phyloP scores from a whole-genome alignment of 2,329 filamentous ascomycete species.

The Cordyceps pruinosa region DNA sequence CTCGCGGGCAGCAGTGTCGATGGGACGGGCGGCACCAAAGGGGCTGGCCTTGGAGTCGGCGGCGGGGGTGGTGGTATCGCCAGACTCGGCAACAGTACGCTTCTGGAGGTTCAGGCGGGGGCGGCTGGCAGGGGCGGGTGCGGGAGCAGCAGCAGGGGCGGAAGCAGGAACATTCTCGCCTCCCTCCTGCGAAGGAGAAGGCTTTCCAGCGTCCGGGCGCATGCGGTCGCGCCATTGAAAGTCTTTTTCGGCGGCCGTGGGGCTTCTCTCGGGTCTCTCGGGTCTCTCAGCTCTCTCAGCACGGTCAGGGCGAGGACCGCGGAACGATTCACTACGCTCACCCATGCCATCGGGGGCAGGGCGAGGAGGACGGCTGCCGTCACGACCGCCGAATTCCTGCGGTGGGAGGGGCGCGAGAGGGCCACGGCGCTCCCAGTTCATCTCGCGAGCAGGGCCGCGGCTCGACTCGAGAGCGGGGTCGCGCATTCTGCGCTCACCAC shows the following conservation, averaged over 20 bases:
- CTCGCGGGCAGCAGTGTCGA: constrained; percentile 86
- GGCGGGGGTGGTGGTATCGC: constrained; percentile 45
- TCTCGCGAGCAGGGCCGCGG: constrained; percentile 52
- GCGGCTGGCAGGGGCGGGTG: constrained; percentile 51
- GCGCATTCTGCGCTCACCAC: constrained; percentile 55
- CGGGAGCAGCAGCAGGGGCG: constrained; percentile 55
- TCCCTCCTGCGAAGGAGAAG: constrained; percentile 62
- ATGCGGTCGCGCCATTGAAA: constrained; percentile 89
- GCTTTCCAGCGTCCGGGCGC: constrained; percentile 66
- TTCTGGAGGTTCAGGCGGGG: constrained; percentile 85
- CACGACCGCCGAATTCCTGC: constrained; percentile 46
- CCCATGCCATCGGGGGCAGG: constrained; percentile 46
- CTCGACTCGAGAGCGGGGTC: constrained; percentile 54
- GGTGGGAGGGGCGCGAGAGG: constrained; percentile 68
- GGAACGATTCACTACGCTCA: constrained; percentile 49
- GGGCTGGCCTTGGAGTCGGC: constrained; percentile 80
- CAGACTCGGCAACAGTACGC: constrained; percentile 75
- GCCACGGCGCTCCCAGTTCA: constrained; percentile 92
- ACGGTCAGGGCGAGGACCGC: constrained; percentile 59
- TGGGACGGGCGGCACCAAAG: constrained; percentile 88
- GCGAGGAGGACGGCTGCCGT: constrained; percentile 46
- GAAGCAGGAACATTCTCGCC: constrained; percentile 72
- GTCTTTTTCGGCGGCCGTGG: constrained; percentile 86
- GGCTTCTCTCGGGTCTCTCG: constrained; percentile 60
- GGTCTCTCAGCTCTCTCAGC: constrained; percentile 59